A percentile compares a stretch with the other conserved stretches of the same genome.
Evolutionary conservation across 306 rosid species (phyloP).

Genomic region (Alnus glutinosa): DNA sequence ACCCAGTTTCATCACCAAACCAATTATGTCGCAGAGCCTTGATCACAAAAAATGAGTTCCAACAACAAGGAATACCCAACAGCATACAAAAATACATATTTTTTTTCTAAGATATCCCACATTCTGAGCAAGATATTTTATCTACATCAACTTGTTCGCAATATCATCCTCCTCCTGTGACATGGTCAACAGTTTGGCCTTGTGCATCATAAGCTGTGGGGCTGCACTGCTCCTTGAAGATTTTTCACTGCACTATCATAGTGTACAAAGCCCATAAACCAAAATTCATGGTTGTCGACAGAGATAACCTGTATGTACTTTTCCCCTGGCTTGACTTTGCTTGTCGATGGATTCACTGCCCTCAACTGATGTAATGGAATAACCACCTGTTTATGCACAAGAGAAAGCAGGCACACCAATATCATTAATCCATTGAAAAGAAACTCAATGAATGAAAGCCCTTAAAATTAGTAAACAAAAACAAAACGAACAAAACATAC

Average conservation of each 20-base stretch:
- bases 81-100: slow-evolving; percentile 17
- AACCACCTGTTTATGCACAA: slow-evolving; percentile 58
- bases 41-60: slow-evolving; percentile 1
- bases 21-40: neutral
- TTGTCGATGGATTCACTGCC: slow-evolving; percentile 85
- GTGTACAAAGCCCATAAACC: slow-evolving; percentile 94
- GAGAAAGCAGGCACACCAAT: slow-evolving; percentile 6
- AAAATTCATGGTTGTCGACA: slow-evolving; percentile 93
- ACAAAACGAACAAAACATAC: neutral
- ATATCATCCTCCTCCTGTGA: slow-evolving; percentile 10
- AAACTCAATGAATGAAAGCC: neutral
- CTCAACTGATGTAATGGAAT: slow-evolving; percentile 89
- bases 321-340: slow-evolving; percentile 73
- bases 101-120: slow-evolving; percentile 21
- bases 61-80: slow-evolving; percentile 7
- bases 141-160: slow-evolving; percentile 27
- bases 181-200: slow-evolving; percentile 15
- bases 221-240: slow-evolving; percentile 64
- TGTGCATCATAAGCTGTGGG: slow-evolving; percentile 38
- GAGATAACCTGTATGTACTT: slow-evolving; percentile 85
- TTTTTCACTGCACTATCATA: slow-evolving; percentile 82
- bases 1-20: neutral
- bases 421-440: slow-evolving; percentile 4
- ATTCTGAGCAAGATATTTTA: slow-evolving; percentile 25
- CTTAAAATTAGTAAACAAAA: neutral